Conservation (phyloP, 2,329 filamentous ascomycete genomes). For the Sarocladium strictum region DNA sequence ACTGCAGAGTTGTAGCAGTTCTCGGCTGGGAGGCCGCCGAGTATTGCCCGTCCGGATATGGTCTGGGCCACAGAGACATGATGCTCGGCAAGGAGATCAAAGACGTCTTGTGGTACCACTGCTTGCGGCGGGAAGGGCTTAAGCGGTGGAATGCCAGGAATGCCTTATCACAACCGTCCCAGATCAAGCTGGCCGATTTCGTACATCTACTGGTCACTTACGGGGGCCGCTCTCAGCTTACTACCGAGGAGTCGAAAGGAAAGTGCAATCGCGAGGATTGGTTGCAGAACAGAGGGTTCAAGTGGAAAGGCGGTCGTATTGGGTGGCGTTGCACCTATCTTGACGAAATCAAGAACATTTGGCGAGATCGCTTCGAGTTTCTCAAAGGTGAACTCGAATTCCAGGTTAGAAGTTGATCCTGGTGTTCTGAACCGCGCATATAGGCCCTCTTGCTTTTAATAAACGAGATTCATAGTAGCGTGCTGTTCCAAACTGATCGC, state of each 20-base stretch:
- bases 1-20: neutral
- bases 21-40: constrained; percentile 1
- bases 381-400: too few species aligned
- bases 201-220: neutral
- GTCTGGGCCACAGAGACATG: neutral
- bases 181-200: neutral
- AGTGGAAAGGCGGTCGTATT: neutral
- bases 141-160: neutral
- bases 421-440: too few species aligned
- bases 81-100: neutral
- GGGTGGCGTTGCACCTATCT: neutral
- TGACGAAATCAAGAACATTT: neutral
- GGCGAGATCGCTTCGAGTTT: neutral
- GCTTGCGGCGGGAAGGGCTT: neutral
- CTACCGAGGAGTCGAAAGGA: neutral
- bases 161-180: neutral
- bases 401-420: too few species aligned
- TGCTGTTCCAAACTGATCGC: too few species aligned
- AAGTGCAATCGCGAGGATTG: neutral
- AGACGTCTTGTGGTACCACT: neutral
- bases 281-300: neutral
- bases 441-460: too few species aligned
- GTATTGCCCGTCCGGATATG: neutral
- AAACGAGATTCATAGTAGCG: too few species aligned
- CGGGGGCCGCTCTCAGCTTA: neutral